Percentiles rank a stretch among this genome's conserved stretches.
These are phyloP conservation scores for Leucocoprinus leucothites DNA, from an alignment of 768 basidiomycete genomes.

Conservation along the genomic window DNA sequence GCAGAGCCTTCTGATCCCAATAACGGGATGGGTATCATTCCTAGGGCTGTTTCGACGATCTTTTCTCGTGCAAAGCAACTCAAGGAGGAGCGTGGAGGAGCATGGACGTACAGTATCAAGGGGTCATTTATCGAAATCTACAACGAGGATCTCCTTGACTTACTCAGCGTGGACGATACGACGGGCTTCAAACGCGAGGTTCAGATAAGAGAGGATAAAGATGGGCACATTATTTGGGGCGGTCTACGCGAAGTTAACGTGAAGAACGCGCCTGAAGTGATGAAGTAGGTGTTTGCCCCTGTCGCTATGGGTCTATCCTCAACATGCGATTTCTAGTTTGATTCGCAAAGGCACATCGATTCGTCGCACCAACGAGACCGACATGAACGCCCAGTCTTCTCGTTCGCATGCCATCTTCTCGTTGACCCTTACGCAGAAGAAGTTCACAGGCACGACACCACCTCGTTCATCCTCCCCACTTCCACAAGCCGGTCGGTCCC, in stretches of 20 bases:
- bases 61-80: conserved; percentile 76
- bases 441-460: conserved; percentile 65
- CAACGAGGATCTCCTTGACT: conserved; percentile 98
- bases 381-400: conserved; percentile 98
- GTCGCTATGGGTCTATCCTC: conserved; percentile 6
- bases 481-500: conserved; percentile 71
- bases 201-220: conserved; percentile 95
- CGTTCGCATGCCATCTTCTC: conserved; percentile 99
- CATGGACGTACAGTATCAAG: conserved; percentile 80
- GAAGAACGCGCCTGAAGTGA: conserved; percentile 82
- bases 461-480: conserved; percentile 80
- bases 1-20: conserved; percentile 78
- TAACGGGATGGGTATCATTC: conserved; percentile 93
- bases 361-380: conserved; percentile 93
- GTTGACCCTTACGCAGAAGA: conserved; percentile 89
- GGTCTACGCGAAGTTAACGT: conserved; percentile 92
- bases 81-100: conserved; percentile 68
- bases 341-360: conserved; percentile 88
- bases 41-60: conserved; percentile 86
- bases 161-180: conserved; percentile 73
- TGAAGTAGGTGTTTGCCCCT: conserved; percentile 64
- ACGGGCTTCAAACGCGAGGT: conserved; percentile 76
- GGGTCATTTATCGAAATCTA: conserved; percentile 97
- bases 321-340: conserved; percentile 44
- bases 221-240: conserved; percentile 95